Evolutionary conservation across 306 rosid genomes (phyloP).

Genomic region (Pachyrhizus erosus): DNA sequence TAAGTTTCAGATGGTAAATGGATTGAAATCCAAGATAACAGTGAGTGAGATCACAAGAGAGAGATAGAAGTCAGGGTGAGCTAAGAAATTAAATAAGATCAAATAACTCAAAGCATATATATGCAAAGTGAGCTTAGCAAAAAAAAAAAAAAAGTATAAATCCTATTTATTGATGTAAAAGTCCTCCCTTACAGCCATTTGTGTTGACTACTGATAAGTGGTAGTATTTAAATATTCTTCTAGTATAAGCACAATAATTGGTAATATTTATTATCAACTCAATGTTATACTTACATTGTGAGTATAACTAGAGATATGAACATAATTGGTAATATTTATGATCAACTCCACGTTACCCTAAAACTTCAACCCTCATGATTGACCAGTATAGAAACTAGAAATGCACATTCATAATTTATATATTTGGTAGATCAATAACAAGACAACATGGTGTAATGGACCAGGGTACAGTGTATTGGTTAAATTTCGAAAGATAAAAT

Average conservation of each 20-base stretch:
- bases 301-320: background rate
- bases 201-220: constrained; percentile 15
- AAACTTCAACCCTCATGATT: background rate
- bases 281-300: too few relatives aligned
- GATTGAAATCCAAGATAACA: background rate
- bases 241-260: constrained; percentile 27
- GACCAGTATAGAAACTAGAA: background rate
- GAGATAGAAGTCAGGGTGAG: background rate
- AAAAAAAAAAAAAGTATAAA: constrained; percentile 9
- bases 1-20: constrained; percentile 30
- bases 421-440: constrained; percentile 3
- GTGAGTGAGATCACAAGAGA: constrained; percentile 4
- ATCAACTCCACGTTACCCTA: background rate
- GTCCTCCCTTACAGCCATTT: background rate
- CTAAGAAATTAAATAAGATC: background rate
- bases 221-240: constrained; percentile 14
- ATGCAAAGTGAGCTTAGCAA: background rate
- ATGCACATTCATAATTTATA: background rate
- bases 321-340: background rate
- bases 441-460: background rate
- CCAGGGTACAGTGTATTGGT: background rate
- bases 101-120: constrained; percentile 19
- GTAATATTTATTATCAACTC: too few relatives aligned
- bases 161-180: background rate
- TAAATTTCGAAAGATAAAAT: background rate